Conservation (phyloP, 23 red algal genomes). For the Gracilaria caudata region DNA sequence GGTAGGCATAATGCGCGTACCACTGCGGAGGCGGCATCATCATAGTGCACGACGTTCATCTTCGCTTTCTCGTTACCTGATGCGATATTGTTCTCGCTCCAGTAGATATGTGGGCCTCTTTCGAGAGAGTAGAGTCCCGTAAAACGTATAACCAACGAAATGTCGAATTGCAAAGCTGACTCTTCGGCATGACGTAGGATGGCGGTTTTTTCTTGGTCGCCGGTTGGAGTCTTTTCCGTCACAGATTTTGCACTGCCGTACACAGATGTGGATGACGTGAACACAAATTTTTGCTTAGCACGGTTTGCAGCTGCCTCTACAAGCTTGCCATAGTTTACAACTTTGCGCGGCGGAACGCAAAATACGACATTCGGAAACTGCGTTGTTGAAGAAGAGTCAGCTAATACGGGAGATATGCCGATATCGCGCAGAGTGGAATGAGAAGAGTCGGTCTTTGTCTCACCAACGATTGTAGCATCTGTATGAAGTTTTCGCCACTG, state of each 20-base stretch:
- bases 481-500: constrained; percentile 54
- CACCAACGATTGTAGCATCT: constrained; percentile 50
- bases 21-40: constrained; percentile 79
- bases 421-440: constrained; percentile 43
- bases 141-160: constrained; percentile 71
- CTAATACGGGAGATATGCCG: constrained; percentile 43
- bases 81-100: constrained; percentile 30
- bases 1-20: constrained; percentile 44
- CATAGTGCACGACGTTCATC: constrained; percentile 86
- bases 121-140: constrained; percentile 79
- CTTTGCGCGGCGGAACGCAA: constrained; percentile 67
- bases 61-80: constrained; percentile 31
- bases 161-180: not conserved
- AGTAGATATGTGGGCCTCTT: constrained; percentile 82
- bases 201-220: constrained; percentile 18
- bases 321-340: constrained; percentile 33
- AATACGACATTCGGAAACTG: constrained; percentile 75
- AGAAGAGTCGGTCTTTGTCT: constrained; percentile 52
- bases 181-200: constrained; percentile 45
- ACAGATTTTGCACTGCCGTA: constrained; percentile 21
- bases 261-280: constrained; percentile 82
- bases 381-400: not conserved
- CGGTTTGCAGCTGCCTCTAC: constrained; percentile 45
- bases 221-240: constrained; percentile 34
- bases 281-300: constrained; percentile 35